Percentiles rank a stretch among this genome's conserved stretches.
These are phyloP conservation scores for Cyclotella cryptica DNA, from an alignment of 108 stramenopile genomes.

Conservation along the genomic window DNA sequence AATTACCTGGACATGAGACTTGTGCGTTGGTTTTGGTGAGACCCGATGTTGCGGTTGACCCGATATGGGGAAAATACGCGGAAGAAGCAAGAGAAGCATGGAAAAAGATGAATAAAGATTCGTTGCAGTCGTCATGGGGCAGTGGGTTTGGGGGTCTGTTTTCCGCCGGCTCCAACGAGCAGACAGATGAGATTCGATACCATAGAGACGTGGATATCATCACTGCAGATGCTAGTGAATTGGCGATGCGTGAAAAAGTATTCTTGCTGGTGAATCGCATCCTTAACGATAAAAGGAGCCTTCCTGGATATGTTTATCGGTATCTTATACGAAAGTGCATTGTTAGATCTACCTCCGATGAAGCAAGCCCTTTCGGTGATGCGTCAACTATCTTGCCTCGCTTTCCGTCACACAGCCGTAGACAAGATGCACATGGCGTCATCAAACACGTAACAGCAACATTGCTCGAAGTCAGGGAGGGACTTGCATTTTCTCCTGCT, in stretches of 20 bases:
- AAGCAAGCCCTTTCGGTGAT: slow-evolving; percentile 14
- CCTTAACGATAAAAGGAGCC: slow-evolving; percentile 80
- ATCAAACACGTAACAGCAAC: slow-evolving; percentile 90
- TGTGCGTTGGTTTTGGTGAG: slow-evolving; percentile 69
- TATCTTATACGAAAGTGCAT: slow-evolving; percentile 65
- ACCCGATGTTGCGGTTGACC: slow-evolving; percentile 75
- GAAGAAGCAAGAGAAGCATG: slow-evolving; percentile 50
- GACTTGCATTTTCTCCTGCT: slow-evolving; percentile 64
- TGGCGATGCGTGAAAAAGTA: slow-evolving; percentile 81
- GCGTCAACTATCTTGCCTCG: neutral
- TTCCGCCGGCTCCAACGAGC: slow-evolving; percentile 14
- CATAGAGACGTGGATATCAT: slow-evolving; percentile 78
- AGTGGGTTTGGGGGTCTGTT: slow-evolving; percentile 46
- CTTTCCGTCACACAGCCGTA: slow-evolving; percentile 39
- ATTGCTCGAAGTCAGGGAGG: slow-evolving; percentile 77
- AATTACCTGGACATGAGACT: slow-evolving; percentile 56
- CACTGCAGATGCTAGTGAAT: slow-evolving; percentile 69
- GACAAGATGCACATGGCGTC: slow-evolving; percentile 83
- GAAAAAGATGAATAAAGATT: slow-evolving; percentile 41
- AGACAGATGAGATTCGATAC: slow-evolving; percentile 64
- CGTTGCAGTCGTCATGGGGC: slow-evolving; percentile 24
- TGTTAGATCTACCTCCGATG: slow-evolving; percentile 36
- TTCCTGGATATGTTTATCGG: slow-evolving; percentile 85
- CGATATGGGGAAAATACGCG: slow-evolving; percentile 72
- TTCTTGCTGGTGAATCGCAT: slow-evolving; percentile 75